Percentiles rank a stretch among this genome's conserved stretches.
These are phyloP conservation scores for Lasiodiplodia gonubiensis DNA, from an alignment of 2,329 filamentous ascomycete genomes.

Conservation along the genomic window DNA sequence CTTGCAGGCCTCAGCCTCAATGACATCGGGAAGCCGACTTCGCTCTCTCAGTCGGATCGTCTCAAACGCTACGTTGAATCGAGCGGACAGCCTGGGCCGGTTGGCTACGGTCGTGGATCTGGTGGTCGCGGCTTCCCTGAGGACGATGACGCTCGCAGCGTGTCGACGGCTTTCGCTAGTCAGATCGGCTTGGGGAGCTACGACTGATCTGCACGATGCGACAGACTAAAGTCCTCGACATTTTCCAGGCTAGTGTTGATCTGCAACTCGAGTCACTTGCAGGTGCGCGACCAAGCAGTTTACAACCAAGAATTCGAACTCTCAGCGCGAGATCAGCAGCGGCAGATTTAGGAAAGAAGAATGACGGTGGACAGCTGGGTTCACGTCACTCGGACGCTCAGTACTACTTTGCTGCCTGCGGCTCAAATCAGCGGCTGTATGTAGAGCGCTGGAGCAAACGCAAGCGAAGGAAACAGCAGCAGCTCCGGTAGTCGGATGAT, in stretches of 20 bases:
- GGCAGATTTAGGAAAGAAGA: constrained; percentile 18
- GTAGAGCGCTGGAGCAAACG: background rate
- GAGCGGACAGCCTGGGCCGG: constrained; percentile 62
- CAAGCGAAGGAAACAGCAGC: background rate
- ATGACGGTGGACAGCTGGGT: background rate
- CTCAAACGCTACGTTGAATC: constrained; percentile 94
- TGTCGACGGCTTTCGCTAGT: constrained; percentile 95
- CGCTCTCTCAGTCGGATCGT: constrained; percentile 83
- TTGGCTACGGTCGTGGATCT: constrained; percentile 47
- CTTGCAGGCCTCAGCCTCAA: constrained; percentile 81
- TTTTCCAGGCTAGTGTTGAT: constrained; percentile 13
- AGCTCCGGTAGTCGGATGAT: constrained; percentile 18
- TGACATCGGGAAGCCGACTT: constrained; percentile 72
- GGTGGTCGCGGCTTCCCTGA: constrained; percentile 55
- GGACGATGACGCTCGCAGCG: constrained; percentile 94
- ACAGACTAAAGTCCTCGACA: background rate
- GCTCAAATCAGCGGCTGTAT: background rate
- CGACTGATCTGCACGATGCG: constrained; percentile 55
- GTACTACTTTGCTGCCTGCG: constrained; percentile 16
- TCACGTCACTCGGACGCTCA: constrained; percentile 6
- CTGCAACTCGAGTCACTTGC: constrained; percentile 1
- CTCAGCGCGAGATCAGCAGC: background rate
- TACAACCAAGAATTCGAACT: constrained; percentile 11
- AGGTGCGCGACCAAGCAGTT: constrained; percentile 14
- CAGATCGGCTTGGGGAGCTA: constrained; percentile 75